These are phyloP conservation scores for Blastobotrys malaysiensis DNA, from an alignment of 1,139 yeast species.

Conservation along the genomic window DNA sequence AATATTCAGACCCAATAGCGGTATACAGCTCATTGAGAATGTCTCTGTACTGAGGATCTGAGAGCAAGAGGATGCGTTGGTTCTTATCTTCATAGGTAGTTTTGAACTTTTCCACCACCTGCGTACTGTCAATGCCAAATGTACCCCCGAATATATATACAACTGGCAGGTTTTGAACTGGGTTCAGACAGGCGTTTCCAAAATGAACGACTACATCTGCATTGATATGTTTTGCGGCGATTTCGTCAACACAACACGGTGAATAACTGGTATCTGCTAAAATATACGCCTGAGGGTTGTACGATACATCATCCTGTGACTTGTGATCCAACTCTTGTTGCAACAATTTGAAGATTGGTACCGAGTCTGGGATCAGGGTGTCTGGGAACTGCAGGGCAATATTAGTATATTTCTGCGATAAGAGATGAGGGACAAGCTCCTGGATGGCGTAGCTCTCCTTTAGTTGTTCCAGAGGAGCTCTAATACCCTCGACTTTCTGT, in stretches of 20 bases:
- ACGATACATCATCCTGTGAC: conserved; percentile 7
- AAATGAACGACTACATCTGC: conserved; percentile 87
- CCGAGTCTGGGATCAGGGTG: conserved; percentile 66
- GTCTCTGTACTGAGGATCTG: conserved; percentile 29
- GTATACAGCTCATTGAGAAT: conserved; percentile 17
- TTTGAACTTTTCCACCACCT: conserved; percentile 22
- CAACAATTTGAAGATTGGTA: conserved; percentile 53
- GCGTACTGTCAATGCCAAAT: conserved; percentile 15
- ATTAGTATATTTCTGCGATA: conserved; percentile 34
- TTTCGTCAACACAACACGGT: conserved; percentile 93
- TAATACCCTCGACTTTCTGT: conserved; percentile 33
- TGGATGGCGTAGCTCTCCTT: conserved; percentile 23
- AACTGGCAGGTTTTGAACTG: conserved; percentile 60
- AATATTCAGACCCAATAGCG: conserved; percentile 9
- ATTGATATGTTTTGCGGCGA: conserved; percentile 87
- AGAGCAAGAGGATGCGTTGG: conserved; percentile 24
- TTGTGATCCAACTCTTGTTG: conserved; percentile 30
- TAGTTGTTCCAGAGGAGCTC: conserved; percentile 33
- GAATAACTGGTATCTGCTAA: conserved; percentile 95
- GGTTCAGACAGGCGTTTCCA: conserved; percentile 90
- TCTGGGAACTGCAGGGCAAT: conserved; percentile 93
- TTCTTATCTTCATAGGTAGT: conserved; percentile 12
- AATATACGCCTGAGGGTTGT: conserved; percentile 26
- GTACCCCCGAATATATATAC: conserved; percentile 66
- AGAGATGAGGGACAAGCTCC: conserved; percentile 14